A percentile compares a stretch with the other conserved stretches of the same genome.
phyloP scores from a whole-genome alignment of 2,329 filamentous ascomycete genomes.

The Nigrograna mackinnonii region DNA sequence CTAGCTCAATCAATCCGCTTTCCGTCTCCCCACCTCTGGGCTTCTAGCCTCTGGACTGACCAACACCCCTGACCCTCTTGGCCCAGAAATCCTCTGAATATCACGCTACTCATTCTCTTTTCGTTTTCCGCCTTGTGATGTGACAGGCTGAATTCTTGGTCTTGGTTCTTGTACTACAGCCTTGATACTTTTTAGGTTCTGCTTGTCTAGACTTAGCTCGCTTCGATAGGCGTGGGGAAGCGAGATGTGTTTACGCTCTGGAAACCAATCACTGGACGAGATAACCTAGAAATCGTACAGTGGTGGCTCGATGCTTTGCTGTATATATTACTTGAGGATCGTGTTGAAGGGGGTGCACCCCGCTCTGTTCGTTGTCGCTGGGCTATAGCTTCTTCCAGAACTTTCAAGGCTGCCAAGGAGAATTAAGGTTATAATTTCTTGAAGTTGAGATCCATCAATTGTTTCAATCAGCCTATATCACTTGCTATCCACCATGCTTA shows the following conservation, averaged over 20 bases:
- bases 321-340: conserved; percentile 6
- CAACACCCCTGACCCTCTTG: conserved; percentile 5
- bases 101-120: conserved; percentile 3
- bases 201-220: conserved; percentile 8
- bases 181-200: conserved; percentile 1
- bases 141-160: conserved; percentile 2
- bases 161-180: background rate
- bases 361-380: conserved; percentile 8
- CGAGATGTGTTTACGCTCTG: background rate
- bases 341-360: conserved; percentile 3
- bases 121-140: conserved; percentile 2
- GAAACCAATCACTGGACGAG: too few species aligned
- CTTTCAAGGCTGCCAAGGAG: too few species aligned
- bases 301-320: too few species aligned
- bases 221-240: conserved; percentile 4
- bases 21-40: conserved; percentile 9
- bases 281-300: too few species aligned
- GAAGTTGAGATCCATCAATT: background rate
- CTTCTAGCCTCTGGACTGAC: conserved; percentile 3
- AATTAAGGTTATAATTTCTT: too few species aligned
- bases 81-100: conserved; percentile 3
- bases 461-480: conserved; percentile 1
- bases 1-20: conserved; percentile 6
- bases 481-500: conserved; percentile 7
- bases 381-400: background rate